These are phyloP conservation scores for Elsinoe perseae DNA, from an alignment of 2,329 filamentous ascomycete genomes.

Conservation along the genomic window DNA sequence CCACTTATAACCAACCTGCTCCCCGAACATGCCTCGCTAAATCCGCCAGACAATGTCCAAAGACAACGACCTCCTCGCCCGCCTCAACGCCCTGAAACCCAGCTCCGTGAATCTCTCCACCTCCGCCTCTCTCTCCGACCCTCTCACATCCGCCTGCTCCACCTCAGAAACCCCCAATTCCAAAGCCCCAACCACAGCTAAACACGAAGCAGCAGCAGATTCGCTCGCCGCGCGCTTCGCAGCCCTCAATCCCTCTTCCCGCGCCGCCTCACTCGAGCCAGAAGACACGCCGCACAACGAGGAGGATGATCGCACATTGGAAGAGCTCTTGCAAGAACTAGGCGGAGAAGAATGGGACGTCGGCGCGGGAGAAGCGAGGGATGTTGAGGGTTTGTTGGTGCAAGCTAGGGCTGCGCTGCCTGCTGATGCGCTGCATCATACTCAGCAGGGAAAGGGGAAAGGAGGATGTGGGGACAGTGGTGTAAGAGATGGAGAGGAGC, in stretches of 20 bases:
- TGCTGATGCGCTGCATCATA: constrained; percentile 23
- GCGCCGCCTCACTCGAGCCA: constrained; percentile 18
- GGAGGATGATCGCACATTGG: constrained; percentile 40
- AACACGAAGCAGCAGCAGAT: constrained; percentile 22
- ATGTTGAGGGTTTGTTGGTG: constrained; percentile 35
- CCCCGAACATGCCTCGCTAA: no score
- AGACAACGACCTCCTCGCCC: constrained; percentile 39
- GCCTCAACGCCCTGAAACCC: constrained; percentile 43
- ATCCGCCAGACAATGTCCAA: constrained; percentile 11
- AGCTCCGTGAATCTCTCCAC: constrained; percentile 32
- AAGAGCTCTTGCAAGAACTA: constrained; percentile 40
- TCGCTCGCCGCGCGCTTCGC: constrained; percentile 30
- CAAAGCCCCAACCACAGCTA: constrained; percentile 16
- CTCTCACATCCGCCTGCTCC: constrained; percentile 7
- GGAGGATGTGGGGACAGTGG: constrained; percentile 8
- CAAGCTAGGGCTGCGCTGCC: constrained; percentile 37
- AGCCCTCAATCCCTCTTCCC: constrained; percentile 21
- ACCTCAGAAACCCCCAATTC: no score
- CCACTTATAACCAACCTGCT: no score
- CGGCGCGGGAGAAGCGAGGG: constrained; percentile 33
- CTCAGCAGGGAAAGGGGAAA: no score
- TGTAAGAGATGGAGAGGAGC: not conserved
- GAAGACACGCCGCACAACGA: constrained; percentile 27
- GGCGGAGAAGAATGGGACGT: constrained; percentile 36
- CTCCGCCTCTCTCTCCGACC: constrained; percentile 1